phyloP scores from a whole-genome alignment of 108 stramenopile species.

The Skeletonema menzelii region DNA sequence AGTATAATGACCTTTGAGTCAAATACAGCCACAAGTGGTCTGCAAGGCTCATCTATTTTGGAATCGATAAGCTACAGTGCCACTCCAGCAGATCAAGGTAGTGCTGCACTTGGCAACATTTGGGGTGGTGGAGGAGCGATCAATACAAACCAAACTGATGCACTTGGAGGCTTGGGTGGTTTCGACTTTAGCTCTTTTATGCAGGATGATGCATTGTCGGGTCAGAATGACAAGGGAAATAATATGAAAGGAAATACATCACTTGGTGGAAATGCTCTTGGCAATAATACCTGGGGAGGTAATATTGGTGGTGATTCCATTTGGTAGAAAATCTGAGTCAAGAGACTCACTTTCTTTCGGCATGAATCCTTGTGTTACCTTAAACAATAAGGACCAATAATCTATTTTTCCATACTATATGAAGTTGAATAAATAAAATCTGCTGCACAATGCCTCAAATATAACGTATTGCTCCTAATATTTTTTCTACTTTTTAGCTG shows the following conservation, averaged over 20 bases:
- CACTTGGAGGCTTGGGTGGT: conserved; percentile 1
- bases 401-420: background rate
- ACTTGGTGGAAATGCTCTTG: conserved; percentile 1
- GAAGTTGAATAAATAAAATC: too few species aligned
- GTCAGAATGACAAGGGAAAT: background rate
- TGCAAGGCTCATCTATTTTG: conserved; percentile 33
- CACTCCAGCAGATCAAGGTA: background rate
- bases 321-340: background rate
- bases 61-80: conserved; percentile 27
- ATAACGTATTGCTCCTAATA: background rate
- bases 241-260: background rate
- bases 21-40: conserved; percentile 4
- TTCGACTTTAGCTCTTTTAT: conserved; percentile 6
- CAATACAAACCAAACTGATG: conserved; percentile 10
- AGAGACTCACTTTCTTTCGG: background rate
- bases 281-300: background rate
- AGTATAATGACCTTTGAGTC: conserved; percentile 43
- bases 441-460: too few species aligned
- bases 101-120: conserved; percentile 10
- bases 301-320: conserved; percentile 6
- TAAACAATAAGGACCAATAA: background rate
- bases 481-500: too few species aligned
- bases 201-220: background rate
- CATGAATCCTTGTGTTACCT: background rate
- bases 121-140: conserved; percentile 4